Evolutionary conservation across 1,284 basidiomycete genomes (phyloP).

Genomic region (Leccinum ponderosum): DNA sequence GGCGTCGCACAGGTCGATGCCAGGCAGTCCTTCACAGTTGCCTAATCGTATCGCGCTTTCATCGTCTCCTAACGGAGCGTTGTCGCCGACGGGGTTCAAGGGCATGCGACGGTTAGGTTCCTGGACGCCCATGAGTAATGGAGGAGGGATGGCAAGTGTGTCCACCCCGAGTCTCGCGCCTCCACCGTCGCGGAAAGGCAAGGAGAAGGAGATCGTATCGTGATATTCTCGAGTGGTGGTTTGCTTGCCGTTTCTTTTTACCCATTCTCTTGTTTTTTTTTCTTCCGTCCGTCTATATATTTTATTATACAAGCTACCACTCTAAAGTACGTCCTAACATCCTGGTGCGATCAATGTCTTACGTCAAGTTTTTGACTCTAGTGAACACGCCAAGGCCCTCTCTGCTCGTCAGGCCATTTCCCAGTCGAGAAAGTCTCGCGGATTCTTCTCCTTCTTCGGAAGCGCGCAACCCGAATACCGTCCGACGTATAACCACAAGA

Average conservation of each 20-base stretch:
- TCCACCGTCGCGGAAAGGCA: conserved; percentile 46
- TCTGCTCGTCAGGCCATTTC: conserved; percentile 69
- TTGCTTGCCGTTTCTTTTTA: not conserved
- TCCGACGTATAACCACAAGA: conserved; percentile 70
- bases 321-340: conserved; percentile 52
- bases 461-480: conserved; percentile 51
- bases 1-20: conserved; percentile 45
- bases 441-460: conserved; percentile 59
- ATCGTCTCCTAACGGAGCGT: conserved; percentile 15
- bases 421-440: conserved; percentile 71
- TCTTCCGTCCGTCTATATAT: too few relatives aligned
- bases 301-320: conserved; percentile 59
- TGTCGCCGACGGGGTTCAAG: conserved; percentile 37
- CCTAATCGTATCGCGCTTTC: conserved; percentile 19
- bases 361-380: conserved; percentile 19
- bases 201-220: conserved; percentile 44
- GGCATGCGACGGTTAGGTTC: conserved; percentile 49
- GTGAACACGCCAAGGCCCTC: conserved; percentile 62
- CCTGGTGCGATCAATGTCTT: not conserved
- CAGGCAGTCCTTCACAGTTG: conserved; percentile 48
- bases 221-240: conserved; percentile 1
- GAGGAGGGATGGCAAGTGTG: conserved; percentile 50
- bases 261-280: not conserved
- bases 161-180: conserved; percentile 46
- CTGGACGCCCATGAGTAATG: conserved; percentile 36